phyloP scores from a whole-genome alignment of 2,329 filamentous ascomycete species.

The Zopfia rhizophila region DNA sequence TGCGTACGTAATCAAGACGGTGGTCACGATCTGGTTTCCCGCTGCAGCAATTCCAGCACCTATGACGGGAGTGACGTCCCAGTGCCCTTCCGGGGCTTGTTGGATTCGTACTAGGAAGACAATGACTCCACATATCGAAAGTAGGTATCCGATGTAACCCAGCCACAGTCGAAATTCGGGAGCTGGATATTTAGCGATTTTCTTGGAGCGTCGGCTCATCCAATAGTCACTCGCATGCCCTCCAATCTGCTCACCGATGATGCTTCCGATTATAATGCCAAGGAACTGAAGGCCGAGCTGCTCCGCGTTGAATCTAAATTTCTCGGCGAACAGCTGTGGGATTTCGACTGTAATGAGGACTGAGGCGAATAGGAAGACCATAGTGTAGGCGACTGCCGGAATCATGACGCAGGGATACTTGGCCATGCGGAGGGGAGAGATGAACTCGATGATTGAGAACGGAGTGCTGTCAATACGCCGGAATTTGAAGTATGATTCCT shows the following conservation, averaged over 20 bases:
- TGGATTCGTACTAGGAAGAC: conserved; percentile 65
- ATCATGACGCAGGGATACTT: conserved; percentile 61
- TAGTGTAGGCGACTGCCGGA: conserved; percentile 64
- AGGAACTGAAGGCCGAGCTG: conserved; percentile 69
- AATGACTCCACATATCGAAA: conserved; percentile 63
- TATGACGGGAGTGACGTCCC: conserved; percentile 67
- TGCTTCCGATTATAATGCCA: conserved; percentile 65
- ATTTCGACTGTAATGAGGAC: conserved; percentile 68
- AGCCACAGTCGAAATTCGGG: conserved; percentile 69
- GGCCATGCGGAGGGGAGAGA: conserved; percentile 61
- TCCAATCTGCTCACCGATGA: conserved; percentile 69
- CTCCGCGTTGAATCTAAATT: conserved; percentile 67
- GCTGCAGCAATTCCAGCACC: conserved; percentile 62
- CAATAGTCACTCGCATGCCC: conserved; percentile 65
- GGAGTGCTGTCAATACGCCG: conserved; percentile 64
- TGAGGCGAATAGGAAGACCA: conserved; percentile 66
- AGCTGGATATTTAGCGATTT: conserved; percentile 54
- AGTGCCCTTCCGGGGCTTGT: conserved; percentile 55
- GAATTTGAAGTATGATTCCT: conserved; percentile 58
- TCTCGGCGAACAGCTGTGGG: conserved; percentile 65
- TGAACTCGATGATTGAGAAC: conserved; percentile 61
- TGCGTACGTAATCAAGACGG: conserved; percentile 68
- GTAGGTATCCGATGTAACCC: conserved; percentile 62
- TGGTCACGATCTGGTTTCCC: conserved; percentile 71
- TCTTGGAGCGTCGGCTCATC: conserved; percentile 57